These are phyloP conservation scores for Taiozyma sp. DNA, from an alignment of 1,139 yeast species.

Conservation along the genomic window DNA sequence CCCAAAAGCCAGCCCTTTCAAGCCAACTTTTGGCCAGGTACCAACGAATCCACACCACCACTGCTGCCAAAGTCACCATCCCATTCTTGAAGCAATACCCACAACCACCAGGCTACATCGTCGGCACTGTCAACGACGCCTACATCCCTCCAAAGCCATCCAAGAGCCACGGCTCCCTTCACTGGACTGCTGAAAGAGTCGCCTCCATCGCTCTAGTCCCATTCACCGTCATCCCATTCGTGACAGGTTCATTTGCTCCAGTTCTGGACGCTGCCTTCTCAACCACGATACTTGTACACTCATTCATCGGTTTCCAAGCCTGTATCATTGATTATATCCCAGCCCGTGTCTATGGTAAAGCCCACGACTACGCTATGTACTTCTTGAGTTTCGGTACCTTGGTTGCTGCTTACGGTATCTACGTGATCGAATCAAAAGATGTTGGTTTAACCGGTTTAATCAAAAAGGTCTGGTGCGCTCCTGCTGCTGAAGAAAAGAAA, in stretches of 20 bases:
- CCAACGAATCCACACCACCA: conserved; percentile 24
- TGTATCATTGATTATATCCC: conserved; percentile 81
- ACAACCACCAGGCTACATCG: conserved; percentile 72
- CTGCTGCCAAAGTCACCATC: conserved; percentile 29
- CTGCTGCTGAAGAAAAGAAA: conserved; percentile 13
- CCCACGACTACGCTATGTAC: conserved; percentile 57
- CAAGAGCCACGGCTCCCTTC: conserved; percentile 58
- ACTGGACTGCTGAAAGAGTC: conserved; percentile 66
- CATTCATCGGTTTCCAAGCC: conserved; percentile 66
- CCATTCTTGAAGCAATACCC: conserved; percentile 47
- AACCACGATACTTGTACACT: conserved; percentile 52
- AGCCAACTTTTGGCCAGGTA: neutral
- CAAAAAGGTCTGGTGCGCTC: conserved; percentile 33
- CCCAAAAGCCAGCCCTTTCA: conserved; percentile 2
- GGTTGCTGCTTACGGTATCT: conserved; percentile 62
- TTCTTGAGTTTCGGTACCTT: conserved; percentile 58
- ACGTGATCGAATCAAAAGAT: conserved; percentile 63
- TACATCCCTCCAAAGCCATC: conserved; percentile 51
- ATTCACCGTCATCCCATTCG: conserved; percentile 54
- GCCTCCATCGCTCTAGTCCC: conserved; percentile 60
- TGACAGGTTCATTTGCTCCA: conserved; percentile 47
- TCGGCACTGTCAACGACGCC: conserved; percentile 75
- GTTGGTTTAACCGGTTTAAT: conserved; percentile 49
- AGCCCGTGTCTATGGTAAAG: conserved; percentile 61
- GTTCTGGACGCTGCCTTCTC: conserved; percentile 53